phyloP scores from a whole-genome alignment of 1,139 yeast species.

The Debaryomycetaceae sp. region DNA sequence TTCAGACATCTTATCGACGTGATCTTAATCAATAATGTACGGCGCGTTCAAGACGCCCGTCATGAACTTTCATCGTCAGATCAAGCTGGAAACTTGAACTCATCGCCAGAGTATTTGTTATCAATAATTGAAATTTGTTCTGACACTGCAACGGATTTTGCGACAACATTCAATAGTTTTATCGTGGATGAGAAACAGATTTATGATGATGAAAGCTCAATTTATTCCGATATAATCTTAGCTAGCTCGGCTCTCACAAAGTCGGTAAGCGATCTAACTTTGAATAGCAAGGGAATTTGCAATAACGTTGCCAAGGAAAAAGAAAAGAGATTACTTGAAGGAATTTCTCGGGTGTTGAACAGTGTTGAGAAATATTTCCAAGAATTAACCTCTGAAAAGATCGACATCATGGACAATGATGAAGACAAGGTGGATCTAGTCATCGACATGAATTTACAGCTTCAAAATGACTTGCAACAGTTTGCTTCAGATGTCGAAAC shows the following conservation, averaged over 20 bases:
- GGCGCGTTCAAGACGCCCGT: slow-evolving; percentile 68
- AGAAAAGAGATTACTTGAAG: slow-evolving; percentile 48
- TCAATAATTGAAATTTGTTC: slow-evolving; percentile 72
- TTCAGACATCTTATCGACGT: slow-evolving; percentile 66
- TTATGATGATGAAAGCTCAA: slow-evolving; percentile 58
- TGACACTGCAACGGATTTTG: slow-evolving; percentile 74
- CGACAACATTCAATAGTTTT: slow-evolving; percentile 72
- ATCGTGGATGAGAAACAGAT: slow-evolving; percentile 70
- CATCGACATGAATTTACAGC: slow-evolving; percentile 68
- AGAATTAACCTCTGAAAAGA: slow-evolving; percentile 52
- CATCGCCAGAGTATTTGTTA: slow-evolving; percentile 69
- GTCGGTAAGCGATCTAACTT: slow-evolving; percentile 61
- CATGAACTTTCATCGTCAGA: slow-evolving; percentile 74
- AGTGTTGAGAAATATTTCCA: slow-evolving; percentile 62
- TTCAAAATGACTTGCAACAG: slow-evolving; percentile 67
- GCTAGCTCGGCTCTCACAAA: slow-evolving; percentile 67
- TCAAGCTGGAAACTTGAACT: slow-evolving; percentile 79
- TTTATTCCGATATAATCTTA: slow-evolving; percentile 53
- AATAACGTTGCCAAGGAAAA: slow-evolving; percentile 51
- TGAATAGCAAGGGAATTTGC: slow-evolving; percentile 68
- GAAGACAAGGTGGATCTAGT: slow-evolving; percentile 72
- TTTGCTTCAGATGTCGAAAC: slow-evolving; percentile 56
- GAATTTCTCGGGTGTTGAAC: slow-evolving; percentile 57
- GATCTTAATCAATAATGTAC: slow-evolving; percentile 64
- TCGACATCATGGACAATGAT: slow-evolving; percentile 51